Percentiles rank a stretch among this genome's conserved stretches.
Evolutionary conservation across 106 monocot species (phyloP).

Genomic region (Cymbidium sinense): DNA sequence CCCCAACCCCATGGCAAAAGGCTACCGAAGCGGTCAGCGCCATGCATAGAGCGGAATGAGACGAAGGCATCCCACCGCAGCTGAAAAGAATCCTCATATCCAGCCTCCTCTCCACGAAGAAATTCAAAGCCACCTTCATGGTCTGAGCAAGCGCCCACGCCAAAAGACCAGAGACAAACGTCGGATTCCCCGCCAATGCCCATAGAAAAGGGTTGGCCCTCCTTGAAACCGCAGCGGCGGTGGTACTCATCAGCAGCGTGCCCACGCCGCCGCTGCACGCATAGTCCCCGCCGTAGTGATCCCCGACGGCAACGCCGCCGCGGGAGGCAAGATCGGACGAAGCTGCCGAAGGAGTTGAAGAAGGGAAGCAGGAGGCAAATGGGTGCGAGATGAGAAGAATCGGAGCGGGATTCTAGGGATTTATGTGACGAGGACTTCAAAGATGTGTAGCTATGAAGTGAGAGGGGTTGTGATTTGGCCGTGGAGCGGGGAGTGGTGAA

Average conservation of each 20-base stretch:
- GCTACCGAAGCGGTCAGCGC: constrained; percentile 74
- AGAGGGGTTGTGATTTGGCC: not conserved
- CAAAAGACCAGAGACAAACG: constrained; percentile 76
- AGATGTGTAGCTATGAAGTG: not conserved
- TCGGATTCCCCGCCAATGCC: constrained; percentile 62
- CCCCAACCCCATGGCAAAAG: constrained; percentile 65
- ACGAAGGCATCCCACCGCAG: constrained; percentile 89
- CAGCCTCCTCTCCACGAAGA: constrained; percentile 78
- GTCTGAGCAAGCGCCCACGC: constrained; percentile 82
- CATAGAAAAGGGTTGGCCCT: constrained; percentile 53
- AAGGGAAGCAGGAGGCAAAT: not conserved
- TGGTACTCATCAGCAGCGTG: constrained; percentile 50
- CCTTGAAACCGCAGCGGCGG: constrained; percentile 39
- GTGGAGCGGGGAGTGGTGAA: not conserved
- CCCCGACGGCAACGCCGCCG: constrained; percentile 15
- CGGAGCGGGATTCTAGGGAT: constrained; percentile 7
- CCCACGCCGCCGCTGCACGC: constrained; percentile 26
- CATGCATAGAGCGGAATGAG: constrained; percentile 80
- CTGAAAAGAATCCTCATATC: constrained; percentile 60
- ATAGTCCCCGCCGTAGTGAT: constrained; percentile 1
- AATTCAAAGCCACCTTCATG: constrained; percentile 61
- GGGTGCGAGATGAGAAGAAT: not conserved
- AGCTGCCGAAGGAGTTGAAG: constrained; percentile 7
- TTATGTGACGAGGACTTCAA: not conserved
- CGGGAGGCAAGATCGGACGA: constrained; percentile 15